Evolutionary conservation across 192 early-diverging fungal genomes (phyloP).

Genomic region (Backusella psychrophila): DNA sequence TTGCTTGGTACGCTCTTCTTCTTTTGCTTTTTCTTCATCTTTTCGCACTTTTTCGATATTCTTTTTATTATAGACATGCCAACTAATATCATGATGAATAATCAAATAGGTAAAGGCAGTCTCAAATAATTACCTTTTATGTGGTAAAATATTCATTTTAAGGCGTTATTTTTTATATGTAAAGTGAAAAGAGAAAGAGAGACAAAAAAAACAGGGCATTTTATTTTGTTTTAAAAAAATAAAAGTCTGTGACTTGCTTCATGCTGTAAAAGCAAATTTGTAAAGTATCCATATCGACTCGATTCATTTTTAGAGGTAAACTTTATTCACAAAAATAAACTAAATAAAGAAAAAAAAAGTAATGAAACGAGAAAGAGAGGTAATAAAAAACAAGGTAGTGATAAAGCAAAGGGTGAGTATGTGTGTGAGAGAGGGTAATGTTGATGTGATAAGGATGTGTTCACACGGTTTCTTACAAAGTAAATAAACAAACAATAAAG

Average conservation of each 20-base stretch:
- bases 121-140: slow-evolving; percentile 54
- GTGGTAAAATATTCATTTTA: slow-evolving; percentile 62
- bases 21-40: slow-evolving; percentile 69
- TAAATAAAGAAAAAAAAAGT: background rate
- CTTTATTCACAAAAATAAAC: slow-evolving; percentile 8
- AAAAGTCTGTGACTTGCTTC: background rate
- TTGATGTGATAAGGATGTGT: background rate
- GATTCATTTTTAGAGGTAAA: background rate
- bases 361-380: background rate
- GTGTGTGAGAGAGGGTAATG: background rate
- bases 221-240: too few species aligned
- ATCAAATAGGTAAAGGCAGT: background rate
- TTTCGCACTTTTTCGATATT: slow-evolving; percentile 63
- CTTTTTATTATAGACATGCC: slow-evolving; percentile 75
- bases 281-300: background rate
- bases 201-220: background rate
- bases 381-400: background rate
- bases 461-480: background rate
- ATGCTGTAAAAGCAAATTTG: background rate
- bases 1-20: slow-evolving; percentile 48
- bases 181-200: background rate
- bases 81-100: slow-evolving; percentile 39
- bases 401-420: background rate
- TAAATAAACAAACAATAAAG: background rate
- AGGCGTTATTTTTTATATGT: background rate